Conservation (phyloP, 352 stramenopile genomes). For the Phytophthora multivora region DNA sequence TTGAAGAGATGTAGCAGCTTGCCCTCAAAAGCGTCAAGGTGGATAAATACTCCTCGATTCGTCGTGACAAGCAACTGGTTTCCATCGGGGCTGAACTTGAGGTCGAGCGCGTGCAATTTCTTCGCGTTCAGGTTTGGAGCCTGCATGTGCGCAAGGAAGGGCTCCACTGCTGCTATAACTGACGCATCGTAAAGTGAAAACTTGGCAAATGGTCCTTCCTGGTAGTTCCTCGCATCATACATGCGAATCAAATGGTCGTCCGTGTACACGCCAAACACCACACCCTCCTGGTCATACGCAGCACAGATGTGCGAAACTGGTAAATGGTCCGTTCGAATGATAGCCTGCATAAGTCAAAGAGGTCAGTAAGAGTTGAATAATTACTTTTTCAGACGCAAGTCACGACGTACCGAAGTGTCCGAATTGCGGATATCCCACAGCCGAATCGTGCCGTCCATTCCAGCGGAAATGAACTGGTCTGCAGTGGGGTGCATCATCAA, state of each 20-base stretch:
- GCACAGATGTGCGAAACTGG: slow-evolving; percentile 68
- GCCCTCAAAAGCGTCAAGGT: slow-evolving; percentile 87
- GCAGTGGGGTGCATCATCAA: slow-evolving; percentile 87
- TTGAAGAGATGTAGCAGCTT: slow-evolving; percentile 77
- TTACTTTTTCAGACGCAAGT: background rate
- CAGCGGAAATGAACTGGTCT: slow-evolving; percentile 85
- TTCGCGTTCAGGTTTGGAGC: slow-evolving; percentile 55
- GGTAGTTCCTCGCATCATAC: slow-evolving; percentile 89
- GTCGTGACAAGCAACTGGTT: slow-evolving; percentile 86
- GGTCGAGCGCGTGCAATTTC: slow-evolving; percentile 74
- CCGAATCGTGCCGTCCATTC: slow-evolving; percentile 76
- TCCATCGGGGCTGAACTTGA: slow-evolving; percentile 88
- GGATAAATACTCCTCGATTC: slow-evolving; percentile 80
- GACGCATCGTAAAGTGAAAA: slow-evolving; percentile 85
- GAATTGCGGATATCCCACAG: slow-evolving; percentile 82
- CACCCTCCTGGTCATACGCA: slow-evolving; percentile 82
- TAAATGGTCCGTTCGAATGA: slow-evolving; percentile 70
- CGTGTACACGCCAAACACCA: slow-evolving; percentile 88
- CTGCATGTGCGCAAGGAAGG: slow-evolving; percentile 60
- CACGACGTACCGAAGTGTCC: slow-evolving; percentile 52
- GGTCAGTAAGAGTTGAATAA: no score
- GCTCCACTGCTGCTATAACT: slow-evolving; percentile 63
- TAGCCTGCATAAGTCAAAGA: slow-evolving; percentile 31
- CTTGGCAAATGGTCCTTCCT: slow-evolving; percentile 88
- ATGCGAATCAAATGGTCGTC: slow-evolving; percentile 88